Percentiles rank a stretch among this genome's conserved stretches.
Conservation (phyloP, 2,329 filamentous ascomycete species). For the Xylariaceae sp. region DNA sequence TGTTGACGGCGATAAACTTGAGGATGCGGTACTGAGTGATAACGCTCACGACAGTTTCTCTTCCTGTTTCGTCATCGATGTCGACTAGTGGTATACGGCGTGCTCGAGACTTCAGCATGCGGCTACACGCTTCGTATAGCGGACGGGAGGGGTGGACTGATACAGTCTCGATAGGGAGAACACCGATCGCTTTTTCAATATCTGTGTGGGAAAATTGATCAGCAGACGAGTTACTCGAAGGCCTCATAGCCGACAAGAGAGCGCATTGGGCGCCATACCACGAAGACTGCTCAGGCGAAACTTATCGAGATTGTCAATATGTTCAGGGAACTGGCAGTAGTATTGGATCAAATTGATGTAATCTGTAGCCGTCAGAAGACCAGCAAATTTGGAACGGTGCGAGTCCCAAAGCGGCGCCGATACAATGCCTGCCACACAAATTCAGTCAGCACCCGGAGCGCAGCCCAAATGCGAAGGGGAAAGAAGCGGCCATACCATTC, state of each 20-base stretch:
- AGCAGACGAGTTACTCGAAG: slow-evolving; percentile 4
- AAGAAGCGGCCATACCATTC: slow-evolving; percentile 60
- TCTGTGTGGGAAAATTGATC: slow-evolving; percentile 48
- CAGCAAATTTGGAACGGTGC: slow-evolving; percentile 84
- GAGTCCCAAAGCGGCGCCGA: slow-evolving; percentile 98
- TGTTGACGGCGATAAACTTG: slow-evolving; percentile 97
- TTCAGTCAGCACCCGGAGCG: slow-evolving; percentile 4
- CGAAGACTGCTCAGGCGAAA: slow-evolving; percentile 87
- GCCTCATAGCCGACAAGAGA: slow-evolving; percentile 12
- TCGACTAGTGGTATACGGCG: slow-evolving; percentile 92
- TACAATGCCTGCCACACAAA: slow-evolving; percentile 67
- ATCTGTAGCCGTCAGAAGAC: slow-evolving; percentile 89
- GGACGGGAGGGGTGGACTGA: slow-evolving; percentile 90
- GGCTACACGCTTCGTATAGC: slow-evolving; percentile 89
- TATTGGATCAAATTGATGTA: slow-evolving; percentile 99
- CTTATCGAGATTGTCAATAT: slow-evolving; percentile 83
- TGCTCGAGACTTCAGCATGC: slow-evolving; percentile 89
- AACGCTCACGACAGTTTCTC: slow-evolving; percentile 90
- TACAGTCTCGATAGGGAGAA: slow-evolving; percentile 84
- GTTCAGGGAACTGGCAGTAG: slow-evolving; percentile 94
- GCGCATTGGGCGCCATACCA: slow-evolving; percentile 50
- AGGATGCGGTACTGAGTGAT: slow-evolving; percentile 97
- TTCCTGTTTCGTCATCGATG: slow-evolving; percentile 85
- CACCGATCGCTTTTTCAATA: slow-evolving; percentile 90
- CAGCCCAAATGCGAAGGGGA: background rate